Base-by-base conservation (phyloP, 495 filamentous ascomycete species). In the Neurospora sublineolata region DNA sequence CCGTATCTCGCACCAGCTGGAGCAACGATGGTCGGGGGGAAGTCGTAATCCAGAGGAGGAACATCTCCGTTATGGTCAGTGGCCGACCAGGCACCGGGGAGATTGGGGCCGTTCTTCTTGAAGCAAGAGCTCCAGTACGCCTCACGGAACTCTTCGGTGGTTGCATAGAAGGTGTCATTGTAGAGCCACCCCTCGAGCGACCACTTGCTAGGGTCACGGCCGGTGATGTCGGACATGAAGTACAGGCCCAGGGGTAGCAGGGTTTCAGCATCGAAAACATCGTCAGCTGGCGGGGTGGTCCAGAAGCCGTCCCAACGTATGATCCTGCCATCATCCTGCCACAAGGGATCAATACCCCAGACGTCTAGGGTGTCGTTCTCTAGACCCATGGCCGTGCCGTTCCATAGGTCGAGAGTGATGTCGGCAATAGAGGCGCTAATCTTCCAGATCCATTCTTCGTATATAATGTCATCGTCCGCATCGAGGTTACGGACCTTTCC, bases 131-230 rank as follows among this genome's bases (percentile, higher is more conserved):
- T 71, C 23, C 76, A 78, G 40, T 79, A 80, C 6, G 87, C 86
- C 3, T 70, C 68, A 12, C 83, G 76, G 73, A 88, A 87, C 2
- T 78, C 84, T 27, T 82, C 76, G 38, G 79, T 80, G 8, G 81
- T 78, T 39, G 78, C 73, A 73, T 87, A 89, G 58, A 87, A 79
- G 52, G 82, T 78, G 69, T 81, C 81, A 75, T 86, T 83, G 75
- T 86, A 88, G 18, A 84, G 80, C 79, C 83, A 85, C 60, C 81
- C 80, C 12, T 79, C 77, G n/a, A 85, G 69, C 38, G 75, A 78
- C 87, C 86, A 88, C 46, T 82, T 75, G 30, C 72, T 73, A 3
- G 77, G 76, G 68, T 86, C 81, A 20, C 84, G 80, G 7, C 85
- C 84, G 1, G 84, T 86, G 36, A 84, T 74, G 74, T 87, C 82